Percentiles rank a stretch among this genome's conserved stretches.
phyloP scores from a whole-genome alignment of 2,329 filamentous ascomycete species.

The Exophiala spinifera region DNA sequence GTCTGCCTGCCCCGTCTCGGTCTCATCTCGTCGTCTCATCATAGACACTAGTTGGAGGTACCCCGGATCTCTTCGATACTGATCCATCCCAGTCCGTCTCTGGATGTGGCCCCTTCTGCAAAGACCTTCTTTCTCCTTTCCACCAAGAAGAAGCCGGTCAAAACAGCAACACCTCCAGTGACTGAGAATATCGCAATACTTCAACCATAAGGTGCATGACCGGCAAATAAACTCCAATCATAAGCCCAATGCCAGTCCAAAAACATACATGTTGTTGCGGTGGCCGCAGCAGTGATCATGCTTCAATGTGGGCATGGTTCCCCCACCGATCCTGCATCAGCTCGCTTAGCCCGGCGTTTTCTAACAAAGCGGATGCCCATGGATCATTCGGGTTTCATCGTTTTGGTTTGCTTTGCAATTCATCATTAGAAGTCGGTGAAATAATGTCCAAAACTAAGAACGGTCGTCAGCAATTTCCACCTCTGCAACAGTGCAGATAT shows the following conservation, averaged over 20 bases:
- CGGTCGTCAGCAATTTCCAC: slow-evolving; percentile 12
- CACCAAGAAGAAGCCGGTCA: neutral
- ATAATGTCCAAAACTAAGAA: slow-evolving; percentile 64
- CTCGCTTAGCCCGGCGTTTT: neutral
- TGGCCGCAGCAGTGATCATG: neutral
- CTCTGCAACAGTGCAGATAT: neutral
- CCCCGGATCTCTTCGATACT: neutral
- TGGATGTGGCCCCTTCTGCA: neutral
- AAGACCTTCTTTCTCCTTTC: neutral
- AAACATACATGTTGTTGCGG: neutral
- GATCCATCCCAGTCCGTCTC: neutral
- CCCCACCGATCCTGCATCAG: neutral
- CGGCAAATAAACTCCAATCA: neutral
- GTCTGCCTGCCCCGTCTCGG: too few relatives aligned
- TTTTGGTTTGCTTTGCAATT: too few relatives aligned
- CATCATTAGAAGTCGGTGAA: slow-evolving; percentile 67
- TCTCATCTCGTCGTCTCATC: neutral
- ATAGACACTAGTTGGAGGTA: neutral
- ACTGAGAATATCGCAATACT: neutral
- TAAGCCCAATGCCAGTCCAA: neutral
- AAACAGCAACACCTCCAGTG: too few relatives aligned
- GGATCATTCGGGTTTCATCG: too few relatives aligned
- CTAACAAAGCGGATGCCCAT: too few relatives aligned
- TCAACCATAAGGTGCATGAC: neutral
- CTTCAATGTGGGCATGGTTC: neutral